Evolutionary conservation across 2,329 filamentous ascomycete species (phyloP).

Genomic region (Aspergillus quadricinctus): DNA sequence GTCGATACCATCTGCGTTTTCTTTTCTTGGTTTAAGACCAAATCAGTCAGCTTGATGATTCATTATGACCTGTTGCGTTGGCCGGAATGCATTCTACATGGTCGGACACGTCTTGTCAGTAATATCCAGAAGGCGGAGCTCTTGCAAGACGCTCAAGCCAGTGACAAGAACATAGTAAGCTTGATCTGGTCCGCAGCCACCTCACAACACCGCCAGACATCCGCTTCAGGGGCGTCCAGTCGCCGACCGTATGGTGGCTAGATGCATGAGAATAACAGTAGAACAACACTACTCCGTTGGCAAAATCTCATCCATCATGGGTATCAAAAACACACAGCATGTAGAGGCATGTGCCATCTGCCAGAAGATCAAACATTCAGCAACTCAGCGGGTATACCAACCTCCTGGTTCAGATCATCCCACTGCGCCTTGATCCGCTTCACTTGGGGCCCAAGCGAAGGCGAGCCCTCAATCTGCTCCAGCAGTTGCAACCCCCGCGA

Average conservation of each 20-base stretch:
- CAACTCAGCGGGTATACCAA: constrained; percentile 13
- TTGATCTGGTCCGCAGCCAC: too few relatives aligned
- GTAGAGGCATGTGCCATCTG: background rate
- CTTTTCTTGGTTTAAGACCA: background rate
- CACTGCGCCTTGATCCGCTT: constrained; percentile 18
- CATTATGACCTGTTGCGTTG: background rate
- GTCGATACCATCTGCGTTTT: background rate
- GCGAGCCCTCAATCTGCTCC: constrained; percentile 9
- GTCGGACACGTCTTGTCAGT: background rate
- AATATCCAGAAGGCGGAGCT: too few relatives aligned
- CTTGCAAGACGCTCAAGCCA: too few relatives aligned
- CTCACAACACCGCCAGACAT: too few relatives aligned
- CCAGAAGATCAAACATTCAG: constrained; percentile 17
- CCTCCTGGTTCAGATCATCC: constrained; percentile 15
- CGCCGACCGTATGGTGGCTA: too few relatives aligned
- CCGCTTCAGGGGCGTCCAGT: too few relatives aligned
- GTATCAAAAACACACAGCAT: background rate
- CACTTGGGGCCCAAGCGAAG: constrained; percentile 7
- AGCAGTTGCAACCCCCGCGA: constrained; percentile 14
- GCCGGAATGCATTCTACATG: background rate
- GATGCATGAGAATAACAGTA: background rate
- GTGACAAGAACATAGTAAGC: too few relatives aligned
- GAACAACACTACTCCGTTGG: background rate
- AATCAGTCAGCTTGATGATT: background rate
- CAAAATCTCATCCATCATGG: background rate